phyloP scores from a whole-genome alignment of 305 asterid genomes.

The Fraxinus greggii region DNA sequence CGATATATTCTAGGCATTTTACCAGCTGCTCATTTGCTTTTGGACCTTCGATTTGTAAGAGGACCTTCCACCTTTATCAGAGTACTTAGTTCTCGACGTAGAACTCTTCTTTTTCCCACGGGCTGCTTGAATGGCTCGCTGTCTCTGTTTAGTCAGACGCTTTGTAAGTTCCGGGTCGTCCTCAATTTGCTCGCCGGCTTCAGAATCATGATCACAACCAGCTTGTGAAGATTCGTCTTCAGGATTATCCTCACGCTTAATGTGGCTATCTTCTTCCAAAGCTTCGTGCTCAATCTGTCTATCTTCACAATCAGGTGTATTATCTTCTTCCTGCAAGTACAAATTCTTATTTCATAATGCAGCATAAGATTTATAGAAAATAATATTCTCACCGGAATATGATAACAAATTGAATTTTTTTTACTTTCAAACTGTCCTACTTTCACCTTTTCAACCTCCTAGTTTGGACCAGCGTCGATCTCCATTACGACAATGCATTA shows the following conservation, averaged over 20 bases:
- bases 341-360: constrained; percentile 1
- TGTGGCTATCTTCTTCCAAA: constrained; percentile 14
- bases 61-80: constrained; percentile 87
- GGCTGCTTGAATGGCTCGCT: constrained; percentile 64
- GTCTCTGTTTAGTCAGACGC: constrained; percentile 64
- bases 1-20: constrained; percentile 4
- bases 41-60: constrained; percentile 74
- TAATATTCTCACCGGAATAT: neutral
- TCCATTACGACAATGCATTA: neutral
- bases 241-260: constrained; percentile 24
- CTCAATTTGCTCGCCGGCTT: constrained; percentile 28
- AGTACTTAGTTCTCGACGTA: constrained; percentile 67
- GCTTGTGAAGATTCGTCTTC: constrained; percentile 27
- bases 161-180: constrained; percentile 65
- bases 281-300: constrained; percentile 15
- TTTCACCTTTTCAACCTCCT: neutral
- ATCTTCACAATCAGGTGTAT: constrained; percentile 19
- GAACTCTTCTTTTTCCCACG: constrained; percentile 61
- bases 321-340: constrained; percentile 45
- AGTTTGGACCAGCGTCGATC: neutral
- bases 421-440: neutral
- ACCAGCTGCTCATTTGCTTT: constrained; percentile 50
- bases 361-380: neutral
- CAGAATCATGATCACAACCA: constrained; percentile 26
- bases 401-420: neutral